Percentiles rank a stretch among this genome's conserved stretches.
These are phyloP conservation scores for Plasmodium inui DNA, from an alignment of 169 alveolate genomes.

Conservation along the genomic window DNA sequence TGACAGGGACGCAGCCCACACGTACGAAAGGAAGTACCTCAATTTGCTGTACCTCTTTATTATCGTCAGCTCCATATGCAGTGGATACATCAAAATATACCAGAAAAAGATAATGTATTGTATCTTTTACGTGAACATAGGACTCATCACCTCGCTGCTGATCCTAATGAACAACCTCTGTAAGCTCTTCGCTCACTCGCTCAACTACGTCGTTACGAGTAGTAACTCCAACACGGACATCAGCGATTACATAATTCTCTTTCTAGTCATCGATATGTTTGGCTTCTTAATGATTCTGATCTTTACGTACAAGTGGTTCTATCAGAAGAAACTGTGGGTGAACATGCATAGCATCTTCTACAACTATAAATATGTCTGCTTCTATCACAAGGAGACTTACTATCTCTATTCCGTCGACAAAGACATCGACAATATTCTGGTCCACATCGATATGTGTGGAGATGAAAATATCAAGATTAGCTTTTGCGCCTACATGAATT, in stretches of 20 bases:
- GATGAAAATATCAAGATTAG: slow-evolving; percentile 36
- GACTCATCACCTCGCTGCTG: slow-evolving; percentile 43
- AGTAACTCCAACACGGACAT: not conserved
- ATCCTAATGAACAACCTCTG: slow-evolving; percentile 57
- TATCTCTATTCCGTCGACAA: slow-evolving; percentile 36
- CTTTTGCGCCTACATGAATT: slow-evolving; percentile 38
- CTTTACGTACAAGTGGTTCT: slow-evolving; percentile 40
- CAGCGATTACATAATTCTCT: slow-evolving; percentile 43
- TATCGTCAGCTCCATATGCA: slow-evolving; percentile 52
- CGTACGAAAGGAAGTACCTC: not conserved
- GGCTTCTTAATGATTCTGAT: slow-evolving; percentile 27
- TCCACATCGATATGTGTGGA: slow-evolving; percentile 14
- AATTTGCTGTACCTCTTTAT: slow-evolving; percentile 16
- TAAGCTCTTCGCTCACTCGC: slow-evolving; percentile 54
- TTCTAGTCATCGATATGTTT: slow-evolving; percentile 37
- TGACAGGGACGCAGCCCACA: not conserved
- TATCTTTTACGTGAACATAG: slow-evolving; percentile 52
- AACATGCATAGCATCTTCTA: slow-evolving; percentile 47
- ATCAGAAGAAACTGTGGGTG: slow-evolving; percentile 41
- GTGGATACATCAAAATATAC: slow-evolving; percentile 55
- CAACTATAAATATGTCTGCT: slow-evolving; percentile 42
- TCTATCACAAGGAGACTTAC: slow-evolving; percentile 31
- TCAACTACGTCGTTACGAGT: slow-evolving; percentile 36
- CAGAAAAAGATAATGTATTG: slow-evolving; percentile 56
- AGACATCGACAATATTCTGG: slow-evolving; percentile 47